Percentiles rank a stretch among this genome's conserved stretches.
These are phyloP conservation scores for Populus alba DNA, from an alignment of 345 rosid genomes.

Conservation along the genomic window DNA sequence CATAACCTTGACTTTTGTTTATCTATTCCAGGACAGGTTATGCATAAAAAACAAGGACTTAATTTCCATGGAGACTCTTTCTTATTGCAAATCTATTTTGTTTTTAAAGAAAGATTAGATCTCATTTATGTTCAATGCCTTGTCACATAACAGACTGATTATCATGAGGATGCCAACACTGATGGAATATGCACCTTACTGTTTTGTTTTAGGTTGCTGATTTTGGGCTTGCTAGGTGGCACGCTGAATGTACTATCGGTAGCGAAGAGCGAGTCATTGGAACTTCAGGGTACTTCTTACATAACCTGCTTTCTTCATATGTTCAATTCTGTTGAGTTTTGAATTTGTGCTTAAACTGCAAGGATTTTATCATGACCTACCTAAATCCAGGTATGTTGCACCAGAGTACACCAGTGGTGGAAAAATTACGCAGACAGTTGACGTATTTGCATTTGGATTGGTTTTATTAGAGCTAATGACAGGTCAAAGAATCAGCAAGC, in stretches of 20 bases:
- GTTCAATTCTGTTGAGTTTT: background rate
- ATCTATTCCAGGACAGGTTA: background rate
- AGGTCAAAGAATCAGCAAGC: conserved; percentile 44
- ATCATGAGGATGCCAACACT: background rate
- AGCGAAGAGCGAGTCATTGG: conserved; percentile 41
- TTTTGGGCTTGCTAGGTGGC: conserved; percentile 76
- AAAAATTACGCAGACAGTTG: conserved; percentile 46
- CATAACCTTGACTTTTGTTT: background rate
- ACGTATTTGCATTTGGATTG: conserved; percentile 69
- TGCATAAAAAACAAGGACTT: background rate
- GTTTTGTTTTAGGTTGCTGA: conserved; percentile 51
- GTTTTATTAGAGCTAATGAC: conserved; percentile 60
- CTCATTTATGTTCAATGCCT: background rate
- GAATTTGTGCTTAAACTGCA: background rate
- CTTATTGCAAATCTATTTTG: background rate
- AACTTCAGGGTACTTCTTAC: conserved; percentile 49
- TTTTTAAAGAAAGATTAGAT: background rate
- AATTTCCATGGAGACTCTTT: background rate
- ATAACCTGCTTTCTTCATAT: background rate
- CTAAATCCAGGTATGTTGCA: conserved; percentile 51
- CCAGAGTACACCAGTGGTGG: conserved; percentile 58
- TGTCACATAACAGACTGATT: background rate
- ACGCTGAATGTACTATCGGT: conserved; percentile 40
- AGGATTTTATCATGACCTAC: background rate
- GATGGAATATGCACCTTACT: background rate